These are phyloP conservation scores for Lathyrus tuberosus DNA, from an alignment of 306 rosid species.

Conservation along the genomic window DNA sequence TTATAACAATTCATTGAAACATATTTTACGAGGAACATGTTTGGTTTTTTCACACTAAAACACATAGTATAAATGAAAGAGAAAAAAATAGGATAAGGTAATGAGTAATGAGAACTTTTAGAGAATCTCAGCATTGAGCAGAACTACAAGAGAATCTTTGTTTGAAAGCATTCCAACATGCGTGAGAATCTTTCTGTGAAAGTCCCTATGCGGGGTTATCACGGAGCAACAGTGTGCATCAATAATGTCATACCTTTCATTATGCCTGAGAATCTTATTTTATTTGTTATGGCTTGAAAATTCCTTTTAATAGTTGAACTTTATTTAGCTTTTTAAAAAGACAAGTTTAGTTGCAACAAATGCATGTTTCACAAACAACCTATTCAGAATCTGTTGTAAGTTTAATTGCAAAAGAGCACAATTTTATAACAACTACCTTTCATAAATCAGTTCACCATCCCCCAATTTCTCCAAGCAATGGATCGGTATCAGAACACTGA, in stretches of 20 bases:
- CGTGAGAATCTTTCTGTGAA: background rate
- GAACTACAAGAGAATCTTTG: background rate
- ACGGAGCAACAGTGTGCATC: background rate
- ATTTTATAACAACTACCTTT: background rate
- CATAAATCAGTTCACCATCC: background rate
- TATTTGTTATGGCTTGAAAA: background rate
- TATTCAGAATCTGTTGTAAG: too few relatives aligned
- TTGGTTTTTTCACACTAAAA: too few relatives aligned
- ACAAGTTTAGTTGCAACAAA: background rate
- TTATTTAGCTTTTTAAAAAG: background rate
- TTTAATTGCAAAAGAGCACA: background rate
- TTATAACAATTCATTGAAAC: too few relatives aligned
- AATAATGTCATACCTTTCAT: background rate
- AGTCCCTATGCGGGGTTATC: background rate
- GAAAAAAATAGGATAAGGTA: too few relatives aligned
- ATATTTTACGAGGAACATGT: too few relatives aligned
- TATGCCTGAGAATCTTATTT: background rate
- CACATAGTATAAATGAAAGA: too few relatives aligned
- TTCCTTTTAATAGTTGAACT: background rate
- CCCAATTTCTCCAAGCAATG: background rate
- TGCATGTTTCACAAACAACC: background rate
- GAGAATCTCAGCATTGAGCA: background rate
- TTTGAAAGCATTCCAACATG: background rate
- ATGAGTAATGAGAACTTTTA: background rate
- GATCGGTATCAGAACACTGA: background rate